Evolutionary conservation across 2,329 filamentous ascomycete genomes (phyloP), one percentile per base, ranked within the genome.

Genomic region (Colletotrichum euphorbiae): DNA sequence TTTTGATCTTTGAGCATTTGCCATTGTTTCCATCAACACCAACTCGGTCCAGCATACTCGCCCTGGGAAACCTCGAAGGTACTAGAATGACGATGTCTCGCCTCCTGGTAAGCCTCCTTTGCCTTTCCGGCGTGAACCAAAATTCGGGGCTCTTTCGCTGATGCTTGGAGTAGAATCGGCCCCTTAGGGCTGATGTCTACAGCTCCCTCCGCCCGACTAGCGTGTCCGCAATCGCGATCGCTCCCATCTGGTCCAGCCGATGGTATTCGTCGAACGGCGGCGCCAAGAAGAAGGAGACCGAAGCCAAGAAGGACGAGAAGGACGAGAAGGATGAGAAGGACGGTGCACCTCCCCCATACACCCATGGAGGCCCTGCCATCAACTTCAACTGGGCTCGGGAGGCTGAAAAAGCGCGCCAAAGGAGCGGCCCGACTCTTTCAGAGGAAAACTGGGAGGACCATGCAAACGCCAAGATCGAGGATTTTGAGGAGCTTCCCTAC

Each of bases 401-500:
- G 24, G 58, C 46, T 31, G 61, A 63, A 7, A 63, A 67, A 21
- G 55, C 55, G 42, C 51, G 51, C 33, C 38, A 52, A 43, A 67
- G 65, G 13, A 48, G 58, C 3, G 68, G 56, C 8, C 68, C 68
- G 12, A 59, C 64, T 3, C 42, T 71, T 31, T 69, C 64, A 2
- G 68, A 61, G 7, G 56, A 79, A 42, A 80, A 82, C 61, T 83
- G 81, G 81, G 81, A 83, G 67, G 79, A 82, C 57, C 79, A 80
- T 5, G 74, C 78, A 3, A 80, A 83, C 65, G 78, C 76, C 31
- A 77, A 77, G 55, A 80, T 83, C 60, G 75, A 80, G 67, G 78
- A 79, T n/a, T 83, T 83, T 38, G 76, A 78, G n/a, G 80, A 83
- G 64, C 75, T 83, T 2, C 81, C 81, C 4, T 81, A 82, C 70